Base-by-base conservation (phyloP, 73 alveolate genomes). In the Blepharisma japonicum region DNA sequence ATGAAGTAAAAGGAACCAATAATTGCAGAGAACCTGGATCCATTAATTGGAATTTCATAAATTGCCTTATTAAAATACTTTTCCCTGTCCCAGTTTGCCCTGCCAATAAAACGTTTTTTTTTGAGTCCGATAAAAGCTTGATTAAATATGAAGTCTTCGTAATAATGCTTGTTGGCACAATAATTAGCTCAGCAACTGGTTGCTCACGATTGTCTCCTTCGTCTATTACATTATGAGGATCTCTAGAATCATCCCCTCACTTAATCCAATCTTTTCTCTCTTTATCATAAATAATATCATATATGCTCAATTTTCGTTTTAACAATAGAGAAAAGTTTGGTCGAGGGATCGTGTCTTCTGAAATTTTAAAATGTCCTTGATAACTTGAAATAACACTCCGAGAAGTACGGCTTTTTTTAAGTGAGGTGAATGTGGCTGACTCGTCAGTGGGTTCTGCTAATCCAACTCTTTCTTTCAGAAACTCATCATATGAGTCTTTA, bases 31-130 rank as follows among this genome's bases (percentile, higher is more conserved):
- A 61, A 2, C 23, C 74, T 61, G 47, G 47, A 18, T 11, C 11
- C 46, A 14, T 70, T 9, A 70, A 45, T 25, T 45, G 20, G 11
- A 9, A 90, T 71, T 91, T 89, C 70, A 97, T 98, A 4, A 96
- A 93, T 6, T 97, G 93, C 74, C 96, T 97, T 50, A 98, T 95
- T 68, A 94, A 94, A 32, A 96, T 95, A 0, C 99, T 98, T 81
- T 97, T 95, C 83, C 99, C 94, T 94, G 98, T 90, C 85, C 92
- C 92, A 6, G 90, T 55, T 46, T 71, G 81, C 21, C 86, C 92
- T 70, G 80, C 5, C n/a, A 70, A 45, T 14, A 70, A 25, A 25
- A 70, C 2, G 46, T 11, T 14, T 25, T 61, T 61, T 2, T 39
- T 14, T 9, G 74, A n/a, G 23, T 61, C 74, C 2, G 74, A n/a